phyloP scores from a whole-genome alignment of 2,329 filamentous ascomycete species.

The Apiospora phragmitis region DNA sequence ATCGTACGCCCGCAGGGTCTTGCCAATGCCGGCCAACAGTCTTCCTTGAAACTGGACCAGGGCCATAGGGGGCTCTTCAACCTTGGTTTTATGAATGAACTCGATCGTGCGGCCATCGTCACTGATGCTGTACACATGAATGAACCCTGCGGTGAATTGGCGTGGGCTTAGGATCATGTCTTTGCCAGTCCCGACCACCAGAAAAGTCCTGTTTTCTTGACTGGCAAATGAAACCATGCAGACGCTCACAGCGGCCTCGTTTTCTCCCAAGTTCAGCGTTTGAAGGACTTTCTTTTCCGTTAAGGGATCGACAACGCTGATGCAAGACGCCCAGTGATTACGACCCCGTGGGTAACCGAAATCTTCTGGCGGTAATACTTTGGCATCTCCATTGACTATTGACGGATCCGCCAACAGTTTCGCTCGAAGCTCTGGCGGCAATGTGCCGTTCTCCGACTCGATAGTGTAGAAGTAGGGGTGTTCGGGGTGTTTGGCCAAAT shows the following conservation, averaged over 20 bases:
- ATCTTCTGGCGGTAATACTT: conserved; percentile 71
- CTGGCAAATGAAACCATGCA: conserved; percentile 83
- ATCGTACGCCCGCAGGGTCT: conserved; percentile 83
- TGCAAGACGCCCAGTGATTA: conserved; percentile 93
- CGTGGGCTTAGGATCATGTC: conserved; percentile 80
- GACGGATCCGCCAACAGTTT: conserved; percentile 72
- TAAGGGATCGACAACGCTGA: conserved; percentile 86
- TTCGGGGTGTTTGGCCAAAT: conserved; percentile 84
- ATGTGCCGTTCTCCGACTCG: conserved; percentile 88
- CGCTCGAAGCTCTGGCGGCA: conserved; percentile 76
- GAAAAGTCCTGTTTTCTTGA: conserved; percentile 84
- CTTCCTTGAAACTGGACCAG: conserved; percentile 91
- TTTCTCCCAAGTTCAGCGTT: conserved; percentile 80
- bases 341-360: conserved; percentile 86
- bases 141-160: conserved; percentile 75
- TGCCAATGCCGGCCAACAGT: conserved; percentile 81
- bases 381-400: conserved; percentile 71
- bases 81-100: conserved; percentile 94
- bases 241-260: conserved; percentile 88
- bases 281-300: conserved; percentile 72
- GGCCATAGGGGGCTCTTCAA: conserved; percentile 88
- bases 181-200: conserved; percentile 93
- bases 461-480: conserved; percentile 91
- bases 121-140: conserved; percentile 89
- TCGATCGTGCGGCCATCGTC: conserved; percentile 86